Percentiles rank a stretch among this genome's conserved stretches.
Conservation (phyloP, 805 yeast species). For the Candida chilensis region DNA sequence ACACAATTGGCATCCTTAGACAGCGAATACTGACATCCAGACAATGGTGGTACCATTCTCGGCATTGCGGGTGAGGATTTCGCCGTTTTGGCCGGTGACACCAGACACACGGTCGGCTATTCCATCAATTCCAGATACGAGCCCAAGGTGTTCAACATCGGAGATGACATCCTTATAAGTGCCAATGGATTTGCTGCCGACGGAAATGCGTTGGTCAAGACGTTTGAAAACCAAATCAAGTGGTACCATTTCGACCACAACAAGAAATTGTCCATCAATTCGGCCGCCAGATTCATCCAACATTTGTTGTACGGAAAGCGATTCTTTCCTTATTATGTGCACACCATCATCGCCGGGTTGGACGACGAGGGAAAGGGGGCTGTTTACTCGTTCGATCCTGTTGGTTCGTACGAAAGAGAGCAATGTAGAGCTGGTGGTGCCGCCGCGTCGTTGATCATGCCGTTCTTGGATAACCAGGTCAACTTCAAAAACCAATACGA, state of each 20-base stretch:
- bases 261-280: constrained; percentile 53
- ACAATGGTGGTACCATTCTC: constrained; percentile 93
- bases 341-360: constrained; percentile 89
- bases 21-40: constrained; percentile 16
- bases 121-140: constrained; percentile 88
- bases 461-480: constrained; percentile 95
- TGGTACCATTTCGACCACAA: constrained; percentile 93
- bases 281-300: constrained; percentile 88
- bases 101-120: constrained; percentile 94
- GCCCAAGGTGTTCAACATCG: constrained; percentile 82
- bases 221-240: constrained; percentile 59
- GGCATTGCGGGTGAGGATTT: constrained; percentile 98
- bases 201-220: constrained; percentile 74
- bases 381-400: constrained; percentile 94
- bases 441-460: constrained; percentile 93
- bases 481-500: constrained; percentile 88
- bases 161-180: constrained; percentile 78
- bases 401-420: constrained; percentile 95
- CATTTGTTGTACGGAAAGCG: constrained; percentile 87
- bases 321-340: constrained; percentile 94
- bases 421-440: constrained; percentile 98
- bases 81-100: constrained; percentile 95
- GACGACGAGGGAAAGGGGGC: constrained; percentile 91
- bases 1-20: neutral
- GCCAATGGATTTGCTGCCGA: constrained; percentile 98